These are phyloP conservation scores for Termitomyces sp. DNA, from an alignment of 768 basidiomycete genomes.

Conservation along the genomic window DNA sequence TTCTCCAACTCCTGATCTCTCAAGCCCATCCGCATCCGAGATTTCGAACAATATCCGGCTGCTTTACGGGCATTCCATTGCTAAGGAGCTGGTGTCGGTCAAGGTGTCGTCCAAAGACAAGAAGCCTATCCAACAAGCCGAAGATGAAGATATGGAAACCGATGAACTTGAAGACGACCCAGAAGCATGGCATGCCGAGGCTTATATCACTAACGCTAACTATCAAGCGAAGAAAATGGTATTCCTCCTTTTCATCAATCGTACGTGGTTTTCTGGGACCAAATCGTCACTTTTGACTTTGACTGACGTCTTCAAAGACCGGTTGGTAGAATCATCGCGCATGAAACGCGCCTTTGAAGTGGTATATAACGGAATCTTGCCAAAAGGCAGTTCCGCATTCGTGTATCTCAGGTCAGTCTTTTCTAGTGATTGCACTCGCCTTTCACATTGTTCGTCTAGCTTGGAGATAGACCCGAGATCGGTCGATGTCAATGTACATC, in stretches of 20 bases:
- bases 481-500: slow-evolving; percentile 97
- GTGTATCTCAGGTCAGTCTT: slow-evolving; percentile 81
- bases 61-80: slow-evolving; percentile 76
- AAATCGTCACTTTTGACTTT: background rate
- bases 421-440: background rate
- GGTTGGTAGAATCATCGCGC: slow-evolving; percentile 82
- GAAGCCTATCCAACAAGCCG: slow-evolving; percentile 12
- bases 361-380: slow-evolving; percentile 77
- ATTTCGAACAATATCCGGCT: slow-evolving; percentile 66
- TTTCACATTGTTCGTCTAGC: slow-evolving; percentile 30
- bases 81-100: slow-evolving; percentile 62
- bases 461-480: slow-evolving; percentile 79
- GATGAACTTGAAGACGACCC: slow-evolving; percentile 25
- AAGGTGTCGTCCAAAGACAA: slow-evolving; percentile 27
- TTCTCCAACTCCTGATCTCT: slow-evolving; percentile 69
- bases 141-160: slow-evolving; percentile 22
- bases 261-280: slow-evolving; percentile 37
- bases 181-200: slow-evolving; percentile 67
- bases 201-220: slow-evolving; percentile 80
- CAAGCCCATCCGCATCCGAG: slow-evolving; percentile 68
- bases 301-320: slow-evolving; percentile 50
- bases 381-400: slow-evolving; percentile 88
- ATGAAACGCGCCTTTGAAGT: slow-evolving; percentile 86
- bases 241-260: slow-evolving; percentile 92
- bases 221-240: slow-evolving; percentile 84